Evolutionary conservation across 805 yeast genomes (phyloP), one percentile per base, ranked within the genome.

Genomic region (Citeromyces matritensis): DNA sequence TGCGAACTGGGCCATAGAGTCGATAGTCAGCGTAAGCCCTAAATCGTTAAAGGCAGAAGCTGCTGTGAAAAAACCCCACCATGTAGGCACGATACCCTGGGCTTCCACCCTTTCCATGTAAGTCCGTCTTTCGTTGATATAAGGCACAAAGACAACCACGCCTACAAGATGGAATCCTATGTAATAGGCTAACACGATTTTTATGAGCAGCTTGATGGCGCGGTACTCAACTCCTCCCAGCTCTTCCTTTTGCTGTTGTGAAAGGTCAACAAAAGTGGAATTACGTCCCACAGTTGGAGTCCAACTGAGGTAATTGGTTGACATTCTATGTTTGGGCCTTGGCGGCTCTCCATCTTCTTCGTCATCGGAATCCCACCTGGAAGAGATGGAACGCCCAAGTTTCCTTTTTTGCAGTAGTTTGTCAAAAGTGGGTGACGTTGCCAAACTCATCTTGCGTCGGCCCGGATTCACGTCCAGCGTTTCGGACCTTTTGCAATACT

Each of bases 211-310:
- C 45, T 84, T 84, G 35, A 82, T 65, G 0, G 99, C 84, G 28
- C 96, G 66, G 49, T 91, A 91, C 47, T 91, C 99, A 10, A 91
- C 95, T 31, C 98, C 99, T 25, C 98, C 99, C 25, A 91, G 57
- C 49, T 91, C 99, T 36, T 81, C 93, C 44, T 83, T 85, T 50
- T 91, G 97, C 15, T 67, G 75, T 24, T 74, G 82, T 3, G 83
- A 72, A 27, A 91, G 52, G 10, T 79, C 79, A 2, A 84, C 79
- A 59, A 91, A 91, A 1, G 86, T 77, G 0, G 97, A 88, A 52
- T 91, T 91, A 51, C 96, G 68, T 8, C 95, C 97, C 24, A 91
- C 67, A 0, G 91, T 81, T 2, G 97, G 96, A 23, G 67, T 68
- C 83, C 94, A 85, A 0, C 96, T 85, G 15, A 88, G 57, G 43